These are phyloP conservation scores for Aspergillus bertholletiae DNA, from an alignment of 495 filamentous ascomycete genomes.

Conservation along the genomic window DNA sequence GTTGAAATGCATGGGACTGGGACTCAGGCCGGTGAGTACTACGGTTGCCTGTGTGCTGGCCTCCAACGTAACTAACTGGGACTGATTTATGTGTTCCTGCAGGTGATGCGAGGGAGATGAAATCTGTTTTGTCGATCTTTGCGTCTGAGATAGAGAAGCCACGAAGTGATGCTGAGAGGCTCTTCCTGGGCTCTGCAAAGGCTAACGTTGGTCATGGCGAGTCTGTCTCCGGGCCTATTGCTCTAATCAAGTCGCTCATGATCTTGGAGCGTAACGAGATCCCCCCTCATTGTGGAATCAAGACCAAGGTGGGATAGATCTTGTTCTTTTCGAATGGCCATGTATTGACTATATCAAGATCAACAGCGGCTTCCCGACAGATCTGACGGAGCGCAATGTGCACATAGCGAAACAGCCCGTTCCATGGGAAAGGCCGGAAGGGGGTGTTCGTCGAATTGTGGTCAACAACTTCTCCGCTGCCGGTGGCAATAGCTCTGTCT, in stretches of 20 bases:
- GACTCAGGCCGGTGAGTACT: constrained; percentile 63
- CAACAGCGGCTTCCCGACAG: constrained; percentile 45
- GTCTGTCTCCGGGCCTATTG: constrained; percentile 76
- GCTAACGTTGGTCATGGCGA: constrained; percentile 88
- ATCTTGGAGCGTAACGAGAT: constrained; percentile 82
- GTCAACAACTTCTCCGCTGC: constrained; percentile 65
- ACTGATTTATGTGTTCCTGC: no score
- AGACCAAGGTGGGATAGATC: constrained; percentile 57
- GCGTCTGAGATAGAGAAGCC: constrained; percentile 57
- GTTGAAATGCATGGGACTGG: constrained; percentile 89
- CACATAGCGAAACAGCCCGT: constrained; percentile 57
- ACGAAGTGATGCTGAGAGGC: constrained; percentile 60
- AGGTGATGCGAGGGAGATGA: constrained; percentile 74
- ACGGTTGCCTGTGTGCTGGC: no score
- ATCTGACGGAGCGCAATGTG: constrained; percentile 68
- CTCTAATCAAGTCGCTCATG: constrained; percentile 76
- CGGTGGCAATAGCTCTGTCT: constrained; percentile 46
- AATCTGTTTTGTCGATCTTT: constrained; percentile 71
- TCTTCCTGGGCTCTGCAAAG: constrained; percentile 80
- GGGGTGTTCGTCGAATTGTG: constrained; percentile 58
- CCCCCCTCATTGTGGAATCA: constrained; percentile 81
- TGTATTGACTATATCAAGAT: constrained; percentile 72
- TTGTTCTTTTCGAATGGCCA: constrained; percentile 61
- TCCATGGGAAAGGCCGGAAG: constrained; percentile 57
- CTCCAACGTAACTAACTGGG: no score